Evolutionary conservation across 495 filamentous ascomycete genomes (phyloP), one percentile per base, ranked within the genome.

Genomic region (Aspergillus sclerotioniger): DNA sequence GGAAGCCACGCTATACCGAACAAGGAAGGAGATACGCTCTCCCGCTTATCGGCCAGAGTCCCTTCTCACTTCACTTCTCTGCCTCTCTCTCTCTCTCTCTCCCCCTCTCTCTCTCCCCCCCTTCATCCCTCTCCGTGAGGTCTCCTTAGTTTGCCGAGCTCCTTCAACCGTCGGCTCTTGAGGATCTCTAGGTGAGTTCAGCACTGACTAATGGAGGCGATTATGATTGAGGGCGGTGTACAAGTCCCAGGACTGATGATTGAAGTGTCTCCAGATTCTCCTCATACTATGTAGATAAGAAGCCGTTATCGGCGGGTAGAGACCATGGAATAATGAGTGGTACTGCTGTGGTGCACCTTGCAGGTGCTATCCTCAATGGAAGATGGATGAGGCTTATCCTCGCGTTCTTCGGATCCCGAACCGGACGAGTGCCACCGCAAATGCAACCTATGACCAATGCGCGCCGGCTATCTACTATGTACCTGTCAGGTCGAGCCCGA

Each of bases 11-110:
- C 62, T 64, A 64, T 48, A 0, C 62, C 59, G 0, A 15, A 56
- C 39, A 9, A 17, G 58, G 62, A 32, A 57, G 13, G 45, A 54
- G 56, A 56, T 64, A 13, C 53, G 54, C 62, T 49, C 62, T 48
- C 25, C 25, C 25, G 25, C 53, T 61, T 53, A 57, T 61, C 59
- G 33, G 39, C 44, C n/a, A 8, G 35, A 9, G 25, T 8, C 46
- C n/a, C 20, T 4, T 16, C 20, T 46, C 44, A 17, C 44, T 46
- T 46, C 44, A 17, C 44, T 21, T 17, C 44, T 21, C 7, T 2
- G 17, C n/a, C n/a, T 8, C n/a, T 17, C 3, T 16, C 20, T 46
- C 19, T 46, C 44, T 8, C 46, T 31, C 20, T 4, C 33, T 35
- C n/a, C n/a, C n/a, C n/a, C n/a, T 8, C n/a, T 17, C 3, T 16